A percentile compares a stretch with the other conserved stretches of the same genome.
phyloP scores from a whole-genome alignment of 345 rosid species.

The Populus alba region DNA sequence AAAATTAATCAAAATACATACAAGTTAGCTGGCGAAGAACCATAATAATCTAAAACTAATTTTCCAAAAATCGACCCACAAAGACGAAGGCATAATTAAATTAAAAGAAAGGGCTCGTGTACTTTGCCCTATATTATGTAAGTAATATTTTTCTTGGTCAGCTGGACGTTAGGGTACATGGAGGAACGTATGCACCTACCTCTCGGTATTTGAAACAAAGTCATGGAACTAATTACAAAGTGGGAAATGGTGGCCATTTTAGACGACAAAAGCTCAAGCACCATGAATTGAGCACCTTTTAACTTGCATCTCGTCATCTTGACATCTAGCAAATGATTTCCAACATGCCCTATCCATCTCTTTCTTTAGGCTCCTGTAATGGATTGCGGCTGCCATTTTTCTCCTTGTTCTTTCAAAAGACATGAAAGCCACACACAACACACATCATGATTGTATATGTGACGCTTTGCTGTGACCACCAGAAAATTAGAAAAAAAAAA shows the following conservation, averaged over 20 bases:
- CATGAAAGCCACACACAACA: background rate
- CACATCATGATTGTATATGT: background rate
- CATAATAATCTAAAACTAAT: no score
- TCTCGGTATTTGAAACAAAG: background rate
- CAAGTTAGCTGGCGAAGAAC: no score
- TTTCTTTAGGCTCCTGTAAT: background rate
- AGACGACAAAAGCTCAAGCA: background rate
- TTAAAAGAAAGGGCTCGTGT: background rate
- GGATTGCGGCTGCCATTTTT: background rate
- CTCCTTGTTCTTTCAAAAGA: background rate
- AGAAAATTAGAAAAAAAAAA: no score
- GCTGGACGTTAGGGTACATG: background rate
- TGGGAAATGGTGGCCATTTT: background rate
- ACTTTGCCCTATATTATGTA: no score
- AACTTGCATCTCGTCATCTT: background rate
- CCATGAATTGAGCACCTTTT: background rate
- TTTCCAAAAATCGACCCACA: background rate
- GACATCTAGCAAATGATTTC: background rate
- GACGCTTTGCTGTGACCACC: no score
- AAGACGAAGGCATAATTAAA: no score
- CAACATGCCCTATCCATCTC: background rate
- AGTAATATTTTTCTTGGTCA: no score
- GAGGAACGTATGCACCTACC: background rate
- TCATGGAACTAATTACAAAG: no score
- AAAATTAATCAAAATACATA: no score